Evolutionary conservation across 768 basidiomycete species (phyloP).

Genomic region (Exsudoporus frostii): DNA sequence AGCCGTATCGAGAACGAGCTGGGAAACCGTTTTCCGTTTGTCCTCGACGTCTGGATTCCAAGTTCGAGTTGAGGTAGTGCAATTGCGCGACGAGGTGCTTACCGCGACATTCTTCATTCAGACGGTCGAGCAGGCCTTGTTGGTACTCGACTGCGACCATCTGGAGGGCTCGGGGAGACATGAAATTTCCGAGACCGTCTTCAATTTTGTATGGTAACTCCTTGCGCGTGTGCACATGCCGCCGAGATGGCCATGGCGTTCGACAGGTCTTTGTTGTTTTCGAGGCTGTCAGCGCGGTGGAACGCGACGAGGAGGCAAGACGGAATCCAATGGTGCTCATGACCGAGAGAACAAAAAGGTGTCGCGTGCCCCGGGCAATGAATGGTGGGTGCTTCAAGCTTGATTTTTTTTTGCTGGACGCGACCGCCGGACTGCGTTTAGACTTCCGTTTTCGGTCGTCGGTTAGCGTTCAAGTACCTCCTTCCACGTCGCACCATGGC

Average conservation of each 20-base stretch:
- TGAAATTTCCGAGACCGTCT: conserved; percentile 73
- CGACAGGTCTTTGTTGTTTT: conserved; percentile 10
- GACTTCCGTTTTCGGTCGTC: conserved; percentile 14
- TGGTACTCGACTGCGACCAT: conserved; percentile 82
- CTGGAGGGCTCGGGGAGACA: conserved; percentile 69
- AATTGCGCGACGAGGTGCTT: conserved; percentile 18
- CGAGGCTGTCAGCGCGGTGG: conserved; percentile 11
- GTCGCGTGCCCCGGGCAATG: neutral
- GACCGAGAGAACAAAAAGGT: neutral
- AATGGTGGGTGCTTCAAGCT: too few relatives aligned
- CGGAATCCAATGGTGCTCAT: conserved; percentile 25
- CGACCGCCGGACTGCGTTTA: neutral
- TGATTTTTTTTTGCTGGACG: conserved; percentile 6
- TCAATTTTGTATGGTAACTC: conserved; percentile 64
- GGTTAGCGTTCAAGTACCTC: neutral
- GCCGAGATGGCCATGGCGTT: conserved; percentile 25
- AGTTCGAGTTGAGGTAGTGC: neutral
- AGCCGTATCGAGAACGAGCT: conserved; percentile 72
- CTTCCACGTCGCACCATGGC: conserved; percentile 34
- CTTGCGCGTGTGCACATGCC: conserved; percentile 48
- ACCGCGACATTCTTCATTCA: conserved; percentile 78
- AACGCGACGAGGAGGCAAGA: conserved; percentile 22
- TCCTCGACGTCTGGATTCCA: conserved; percentile 47
- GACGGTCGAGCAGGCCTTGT: conserved; percentile 70
- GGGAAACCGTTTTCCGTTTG: conserved; percentile 55